These are phyloP conservation scores for Albifimbria verrucaria DNA, from an alignment of 2,329 filamentous ascomycete species.

Conservation along the genomic window DNA sequence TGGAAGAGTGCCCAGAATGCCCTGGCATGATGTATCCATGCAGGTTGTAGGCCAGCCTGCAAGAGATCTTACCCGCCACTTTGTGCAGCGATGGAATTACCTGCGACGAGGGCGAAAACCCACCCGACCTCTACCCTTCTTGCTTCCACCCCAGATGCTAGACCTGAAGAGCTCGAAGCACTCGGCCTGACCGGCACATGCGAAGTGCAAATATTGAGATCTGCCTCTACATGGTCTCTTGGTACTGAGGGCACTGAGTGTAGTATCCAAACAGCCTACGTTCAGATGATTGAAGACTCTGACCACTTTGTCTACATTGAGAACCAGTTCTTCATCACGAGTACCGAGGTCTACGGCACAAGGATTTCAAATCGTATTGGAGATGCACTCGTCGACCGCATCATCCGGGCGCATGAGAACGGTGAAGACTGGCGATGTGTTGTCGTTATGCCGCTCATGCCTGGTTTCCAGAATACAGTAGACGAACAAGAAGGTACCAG, in stretches of 20 bases:
- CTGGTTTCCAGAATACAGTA: constrained; percentile 97
- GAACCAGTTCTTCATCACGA: constrained; percentile 98
- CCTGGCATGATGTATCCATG: constrained; percentile 98
- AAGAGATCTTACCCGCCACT: constrained; percentile 89
- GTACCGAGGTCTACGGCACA: constrained; percentile 80
- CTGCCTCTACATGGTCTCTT: constrained; percentile 86
- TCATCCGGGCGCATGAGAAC: constrained; percentile 78
- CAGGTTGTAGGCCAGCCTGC: constrained; percentile 96
- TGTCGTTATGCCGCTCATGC: constrained; percentile 91
- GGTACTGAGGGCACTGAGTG: constrained; percentile 85
- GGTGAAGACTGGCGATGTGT: constrained; percentile 87
- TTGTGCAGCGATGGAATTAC: constrained; percentile 98
- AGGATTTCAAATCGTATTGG: constrained; percentile 92
- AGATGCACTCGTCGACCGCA: constrained; percentile 89
- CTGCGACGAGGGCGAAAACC: constrained; percentile 89
- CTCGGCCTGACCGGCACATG: constrained; percentile 91
- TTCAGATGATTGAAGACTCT: constrained; percentile 90
- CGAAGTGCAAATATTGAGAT: constrained; percentile 92
- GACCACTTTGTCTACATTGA: constrained; percentile 99
- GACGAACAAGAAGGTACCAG: constrained; percentile 92
- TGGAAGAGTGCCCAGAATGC: constrained; percentile 85
- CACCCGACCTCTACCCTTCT: constrained; percentile 86
- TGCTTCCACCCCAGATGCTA: constrained; percentile 94
- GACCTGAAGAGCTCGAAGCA: constrained; percentile 77
- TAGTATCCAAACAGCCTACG: constrained; percentile 93